phyloP scores from a whole-genome alignment of 202 grass and related monocot species.

The Elaeis oleifera region DNA sequence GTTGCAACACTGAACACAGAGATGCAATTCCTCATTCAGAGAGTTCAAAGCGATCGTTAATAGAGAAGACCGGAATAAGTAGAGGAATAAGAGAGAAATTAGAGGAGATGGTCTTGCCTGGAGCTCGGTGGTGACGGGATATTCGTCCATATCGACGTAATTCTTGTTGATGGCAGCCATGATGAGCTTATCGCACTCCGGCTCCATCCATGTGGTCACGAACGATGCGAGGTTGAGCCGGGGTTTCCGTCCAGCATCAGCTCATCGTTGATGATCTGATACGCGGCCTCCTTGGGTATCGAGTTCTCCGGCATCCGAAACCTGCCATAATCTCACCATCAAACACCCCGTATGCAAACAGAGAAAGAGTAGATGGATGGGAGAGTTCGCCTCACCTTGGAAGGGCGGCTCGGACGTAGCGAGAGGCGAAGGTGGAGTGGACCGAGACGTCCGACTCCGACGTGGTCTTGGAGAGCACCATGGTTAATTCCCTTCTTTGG shows the following conservation, averaged over 20 bases:
- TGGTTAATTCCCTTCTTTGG: not conserved
- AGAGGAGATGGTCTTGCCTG: slow-evolving; percentile 35
- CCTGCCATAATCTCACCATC: slow-evolving; percentile 21
- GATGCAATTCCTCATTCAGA: no score
- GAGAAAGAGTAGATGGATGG: not conserved
- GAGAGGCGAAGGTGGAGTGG: slow-evolving; percentile 78
- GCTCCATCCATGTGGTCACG: slow-evolving; percentile 98
- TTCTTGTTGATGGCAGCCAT: slow-evolving; percentile 92
- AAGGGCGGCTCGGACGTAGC: slow-evolving; percentile 61
- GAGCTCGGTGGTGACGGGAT: slow-evolving; percentile 89
- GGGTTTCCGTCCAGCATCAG: slow-evolving; percentile 99
- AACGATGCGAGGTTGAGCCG: slow-evolving; percentile 92
- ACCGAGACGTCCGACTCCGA: slow-evolving; percentile 62
- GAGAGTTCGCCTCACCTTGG: slow-evolving; percentile 32
- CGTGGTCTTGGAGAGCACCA: slow-evolving; percentile 54
- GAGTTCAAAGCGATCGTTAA: no score
- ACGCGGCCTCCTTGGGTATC: slow-evolving; percentile 95
- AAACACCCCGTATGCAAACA: no score
- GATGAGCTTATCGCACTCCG: slow-evolving; percentile 96
- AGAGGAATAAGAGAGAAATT: not conserved
- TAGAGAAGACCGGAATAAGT: no score
- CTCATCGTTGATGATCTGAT: slow-evolving; percentile 99
- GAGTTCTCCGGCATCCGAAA: slow-evolving; percentile 86
- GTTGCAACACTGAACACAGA: no score
- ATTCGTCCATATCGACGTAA: slow-evolving; percentile 99